phyloP scores from a whole-genome alignment of 1,139 yeast species.

The Arxiozyma slooffiae region DNA sequence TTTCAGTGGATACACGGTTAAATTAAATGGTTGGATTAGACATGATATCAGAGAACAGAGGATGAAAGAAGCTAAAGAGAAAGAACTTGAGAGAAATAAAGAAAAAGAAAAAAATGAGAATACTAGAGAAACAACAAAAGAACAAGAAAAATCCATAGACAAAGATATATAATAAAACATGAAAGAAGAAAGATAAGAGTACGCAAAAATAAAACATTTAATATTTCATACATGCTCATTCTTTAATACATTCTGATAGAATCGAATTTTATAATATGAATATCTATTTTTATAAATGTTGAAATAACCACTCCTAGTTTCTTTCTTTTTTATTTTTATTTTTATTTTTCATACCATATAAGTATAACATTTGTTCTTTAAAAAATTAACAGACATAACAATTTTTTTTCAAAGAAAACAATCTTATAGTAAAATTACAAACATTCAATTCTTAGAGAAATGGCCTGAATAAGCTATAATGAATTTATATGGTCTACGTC shows the following conservation, averaged over 20 bases:
- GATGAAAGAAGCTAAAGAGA: neutral
- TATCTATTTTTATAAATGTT: too few species aligned
- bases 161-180: neutral
- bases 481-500: neutral
- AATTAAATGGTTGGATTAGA: conserved; percentile 22
- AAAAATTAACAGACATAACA: neutral
- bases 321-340: too few species aligned
- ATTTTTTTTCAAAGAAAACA: neutral
- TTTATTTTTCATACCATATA: too few species aligned
- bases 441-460: too few species aligned
- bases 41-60: conserved; percentile 11
- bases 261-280: too few species aligned
- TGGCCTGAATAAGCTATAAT: neutral
- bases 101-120: neutral
- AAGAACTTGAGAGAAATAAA: neutral
- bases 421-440: neutral
- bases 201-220: neutral
- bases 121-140: neutral
- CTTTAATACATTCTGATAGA: neutral
- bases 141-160: neutral
- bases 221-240: neutral
- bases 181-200: neutral
- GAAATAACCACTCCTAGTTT: too few species aligned
- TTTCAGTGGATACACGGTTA: conserved; percentile 21
- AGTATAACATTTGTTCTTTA: neutral